Evolutionary conservation across 2,329 filamentous ascomycete species (phyloP).

Genomic region (Nemania abortiva): DNA sequence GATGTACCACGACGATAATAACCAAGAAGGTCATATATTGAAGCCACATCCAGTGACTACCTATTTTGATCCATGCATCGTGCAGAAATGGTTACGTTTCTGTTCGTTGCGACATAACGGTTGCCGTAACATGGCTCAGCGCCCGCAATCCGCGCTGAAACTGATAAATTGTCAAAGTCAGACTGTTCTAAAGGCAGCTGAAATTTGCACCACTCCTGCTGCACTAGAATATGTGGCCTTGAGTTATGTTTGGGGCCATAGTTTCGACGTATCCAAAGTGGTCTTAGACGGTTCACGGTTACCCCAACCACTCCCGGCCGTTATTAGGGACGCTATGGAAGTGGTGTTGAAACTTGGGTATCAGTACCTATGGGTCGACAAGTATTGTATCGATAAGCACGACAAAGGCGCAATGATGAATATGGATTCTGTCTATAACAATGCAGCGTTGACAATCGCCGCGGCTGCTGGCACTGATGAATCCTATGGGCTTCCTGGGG

Average conservation of each 20-base stretch:
- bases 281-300: background rate
- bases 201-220: background rate
- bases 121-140: background rate
- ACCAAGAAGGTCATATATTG: background rate
- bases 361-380: constrained; percentile 35
- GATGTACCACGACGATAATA: constrained; percentile 5
- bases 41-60: constrained; percentile 7
- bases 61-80: constrained; percentile 4
- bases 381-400: constrained; percentile 32
- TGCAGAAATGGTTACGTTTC: constrained; percentile 18
- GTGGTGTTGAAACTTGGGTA: constrained; percentile 29
- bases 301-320: background rate
- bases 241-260: constrained; percentile 23
- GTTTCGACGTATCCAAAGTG: background rate
- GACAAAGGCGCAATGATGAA: constrained; percentile 23
- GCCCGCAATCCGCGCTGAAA: background rate
- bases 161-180: constrained; percentile 19
- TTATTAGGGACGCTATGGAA: constrained; percentile 31
- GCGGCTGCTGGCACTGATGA: constrained; percentile 32
- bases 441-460: constrained; percentile 34
- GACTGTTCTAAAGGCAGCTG: background rate
- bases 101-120: constrained; percentile 4
- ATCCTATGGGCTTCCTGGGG: constrained; percentile 31
- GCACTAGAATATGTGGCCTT: constrained; percentile 24
- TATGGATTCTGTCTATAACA: constrained; percentile 38